Base-by-base conservation (phyloP, 768 basidiomycete species). In the Termitomyces sp. region DNA sequence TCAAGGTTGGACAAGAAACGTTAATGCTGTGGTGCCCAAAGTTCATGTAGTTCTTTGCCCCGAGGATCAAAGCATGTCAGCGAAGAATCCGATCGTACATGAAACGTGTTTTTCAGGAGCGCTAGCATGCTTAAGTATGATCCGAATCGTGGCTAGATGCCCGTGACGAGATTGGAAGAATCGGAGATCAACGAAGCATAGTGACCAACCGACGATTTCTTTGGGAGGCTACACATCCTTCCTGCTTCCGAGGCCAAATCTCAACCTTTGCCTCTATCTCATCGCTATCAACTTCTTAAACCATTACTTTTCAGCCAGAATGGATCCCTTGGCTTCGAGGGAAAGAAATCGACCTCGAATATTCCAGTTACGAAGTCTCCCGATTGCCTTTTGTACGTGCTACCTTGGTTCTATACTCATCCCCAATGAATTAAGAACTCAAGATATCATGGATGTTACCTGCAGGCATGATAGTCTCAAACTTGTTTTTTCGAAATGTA, bases 271-370 rank as follows among this genome's bases (percentile, higher is more conserved):
- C 56, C 63, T 8, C 41, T 55, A 11, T 37, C 56, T 23, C 39
- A 43, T 23, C 62, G 60, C 10, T 63, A 63, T 42, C 19, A 30
- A 17, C 52, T 63, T 5, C 59, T 62, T 5, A 55, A 55, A 32
- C n/a, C 55, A 61, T 16, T 62, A 58, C 49, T 11, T 65, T 58
- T 46, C 44, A 47, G 9, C 49, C 53, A 3, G 52, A 39, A n/a
- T 64, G 64, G 64, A 43, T 55, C 16, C 60, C 61, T 8, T 65
- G 61, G 58, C 49, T 23, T 23, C 21, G 42, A 43, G 21, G 19
- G 12, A 41, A 43, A 23, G 42, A 43, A 23, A 23, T 23, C 12
- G 21, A 14, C 42, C 19, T 23, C 14, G 11, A 21, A 43, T 43
- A 43, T 12, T 14, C 14, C 12, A 12, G 21, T 23, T 14, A 23